Evolutionary conservation across 2,329 filamentous ascomycete species (phyloP), one percentile per base, ranked within the genome.

Genomic region (Penicillium sp.): DNA sequence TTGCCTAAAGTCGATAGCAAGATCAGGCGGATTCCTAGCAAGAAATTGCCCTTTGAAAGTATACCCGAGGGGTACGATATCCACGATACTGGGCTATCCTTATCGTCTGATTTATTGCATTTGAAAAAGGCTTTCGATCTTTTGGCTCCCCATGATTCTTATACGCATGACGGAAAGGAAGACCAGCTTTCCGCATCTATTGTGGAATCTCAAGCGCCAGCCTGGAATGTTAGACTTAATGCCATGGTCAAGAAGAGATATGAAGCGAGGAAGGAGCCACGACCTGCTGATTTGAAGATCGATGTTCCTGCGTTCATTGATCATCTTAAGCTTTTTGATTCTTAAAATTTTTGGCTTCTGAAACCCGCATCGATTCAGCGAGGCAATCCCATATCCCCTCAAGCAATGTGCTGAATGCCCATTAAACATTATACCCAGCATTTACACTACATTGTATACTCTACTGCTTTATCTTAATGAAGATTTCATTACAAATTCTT

Each of bases 11-110:
- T 52, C 8, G 29, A 29, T 0, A n/a, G 29, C 3, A 59, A 48
- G 1, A 1, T 11, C 3, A 24, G 50, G n/a, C 61, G 53, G 11
- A 4, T 29, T 7, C 57, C 48, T 16, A 56, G 47, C 5, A 60
- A 26, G 16, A 51, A 53, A 21, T 53, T 66, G 7, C 64, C 64
- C 1, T 56, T 67, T 31, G 64, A 67, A 52, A 46, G 33, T 3
- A 63, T 66, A 48, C 62, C 62, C 7, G 60, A 63, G n/a, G 60
- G 59, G 13, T 51, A 35, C 7, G 46, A 60, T 26, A 22, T 62
- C 37, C 56, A 65, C 48, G 19, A 58, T 22, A 5, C 59, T 4
- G 44, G 55, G 10, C 16, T 57, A 5, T 44, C 52, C 0, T 11
- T 59, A 10, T 26, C 52, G 2, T 29, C 57, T 9, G 37, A 63